Conservation (phyloP, 2,329 filamentous ascomycete genomes). For the Botryotinia convoluta region DNA sequence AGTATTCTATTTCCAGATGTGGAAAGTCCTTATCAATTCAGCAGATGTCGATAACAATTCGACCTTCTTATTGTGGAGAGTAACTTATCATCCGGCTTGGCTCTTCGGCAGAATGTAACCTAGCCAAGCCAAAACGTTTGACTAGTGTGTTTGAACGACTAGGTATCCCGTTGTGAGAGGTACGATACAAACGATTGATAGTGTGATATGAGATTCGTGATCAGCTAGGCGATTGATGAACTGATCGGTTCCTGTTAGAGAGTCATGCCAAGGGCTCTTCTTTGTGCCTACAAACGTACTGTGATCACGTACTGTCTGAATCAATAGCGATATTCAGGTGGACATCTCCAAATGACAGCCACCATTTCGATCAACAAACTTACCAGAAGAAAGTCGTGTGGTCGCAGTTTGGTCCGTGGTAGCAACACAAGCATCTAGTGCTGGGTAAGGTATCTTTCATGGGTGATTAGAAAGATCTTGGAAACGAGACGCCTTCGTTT, state of each 20-base stretch:
- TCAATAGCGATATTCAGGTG: background rate
- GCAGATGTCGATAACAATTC: background rate
- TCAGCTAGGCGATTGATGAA: background rate
- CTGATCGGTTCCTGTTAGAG: background rate
- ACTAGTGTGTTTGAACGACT: background rate
- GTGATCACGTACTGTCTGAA: background rate
- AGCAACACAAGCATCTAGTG: background rate
- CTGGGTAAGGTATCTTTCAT: background rate
- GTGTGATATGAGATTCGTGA: background rate
- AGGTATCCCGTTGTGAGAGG: too few species aligned
- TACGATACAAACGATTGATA: too few species aligned
- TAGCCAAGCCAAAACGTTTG: background rate
- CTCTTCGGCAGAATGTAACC: background rate
- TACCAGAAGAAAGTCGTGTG: background rate
- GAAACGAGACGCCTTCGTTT: background rate
- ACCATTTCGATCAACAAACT: background rate
- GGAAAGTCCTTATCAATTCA: background rate
- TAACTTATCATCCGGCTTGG: background rate
- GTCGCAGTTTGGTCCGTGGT: background rate
- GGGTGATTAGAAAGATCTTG: background rate
- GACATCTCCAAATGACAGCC: fast-evolving
- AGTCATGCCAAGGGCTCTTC: background rate
- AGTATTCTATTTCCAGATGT: background rate
- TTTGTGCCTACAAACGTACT: background rate
- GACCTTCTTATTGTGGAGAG: constrained; percentile 2